These are phyloP conservation scores for Pseudocercospora fijiensis DNA, from an alignment of 2,329 filamentous ascomycete genomes.

Conservation along the genomic window DNA sequence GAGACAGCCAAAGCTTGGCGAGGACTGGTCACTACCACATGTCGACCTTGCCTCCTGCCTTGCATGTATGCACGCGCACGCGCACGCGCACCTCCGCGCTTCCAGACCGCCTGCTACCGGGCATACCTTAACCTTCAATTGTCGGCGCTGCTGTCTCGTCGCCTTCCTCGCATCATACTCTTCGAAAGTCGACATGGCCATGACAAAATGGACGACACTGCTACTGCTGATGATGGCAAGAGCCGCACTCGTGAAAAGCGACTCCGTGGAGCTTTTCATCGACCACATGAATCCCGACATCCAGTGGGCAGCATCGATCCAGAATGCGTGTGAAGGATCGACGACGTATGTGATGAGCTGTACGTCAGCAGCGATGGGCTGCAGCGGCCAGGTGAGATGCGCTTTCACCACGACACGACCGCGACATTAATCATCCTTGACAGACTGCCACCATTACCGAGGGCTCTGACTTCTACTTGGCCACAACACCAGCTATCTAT, in stretches of 20 bases:
- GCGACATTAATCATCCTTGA: not conserved
- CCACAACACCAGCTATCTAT: constrained; percentile 28
- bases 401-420: too few species aligned
- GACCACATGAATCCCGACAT: constrained; percentile 29
- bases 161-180: not conserved
- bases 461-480: constrained; percentile 26
- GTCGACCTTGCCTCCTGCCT: not conserved
- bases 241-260: not conserved
- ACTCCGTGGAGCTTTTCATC: constrained; percentile 27
- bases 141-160: not conserved
- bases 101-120: not conserved
- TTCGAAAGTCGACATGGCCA: not conserved
- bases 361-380: constrained; percentile 25
- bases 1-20: not conserved
- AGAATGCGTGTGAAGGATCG: constrained; percentile 27
- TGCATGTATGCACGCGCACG: not conserved
- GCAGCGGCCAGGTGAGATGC: constrained; percentile 17
- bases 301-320: constrained; percentile 28
- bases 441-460: constrained; percentile 30
- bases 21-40: not conserved
- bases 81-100: not conserved
- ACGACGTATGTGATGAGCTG: constrained; percentile 29
- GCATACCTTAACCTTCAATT: too few species aligned
- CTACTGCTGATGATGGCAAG: not conserved
- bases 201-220: not conserved